phyloP scores from a whole-genome alignment of 495 filamentous ascomycete genomes.

The Corynascus novoguineensis region DNA sequence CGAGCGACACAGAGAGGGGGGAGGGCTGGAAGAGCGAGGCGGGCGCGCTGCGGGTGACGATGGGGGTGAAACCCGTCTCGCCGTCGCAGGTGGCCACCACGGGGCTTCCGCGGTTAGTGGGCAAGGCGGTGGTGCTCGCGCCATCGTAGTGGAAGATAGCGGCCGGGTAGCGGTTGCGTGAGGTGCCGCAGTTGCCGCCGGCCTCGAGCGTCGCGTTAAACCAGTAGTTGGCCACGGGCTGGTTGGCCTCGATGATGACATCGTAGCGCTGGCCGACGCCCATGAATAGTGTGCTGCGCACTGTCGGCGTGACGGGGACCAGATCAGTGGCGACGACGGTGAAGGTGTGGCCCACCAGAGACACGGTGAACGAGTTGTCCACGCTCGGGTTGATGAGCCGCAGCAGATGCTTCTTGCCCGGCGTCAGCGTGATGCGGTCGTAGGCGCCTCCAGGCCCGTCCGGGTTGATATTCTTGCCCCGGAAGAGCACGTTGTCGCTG shows the following conservation, averaged over 20 bases:
- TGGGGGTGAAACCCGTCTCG: conserved; percentile 24
- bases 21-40: conserved; percentile 10
- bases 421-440: conserved; percentile 32
- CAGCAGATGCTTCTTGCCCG: conserved; percentile 47
- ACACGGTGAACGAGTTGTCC: conserved; percentile 46
- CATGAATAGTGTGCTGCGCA: conserved; percentile 42
- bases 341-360: conserved; percentile 50
- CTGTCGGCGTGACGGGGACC: conserved; percentile 46
- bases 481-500: conserved; percentile 29
- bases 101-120: conserved; percentile 23
- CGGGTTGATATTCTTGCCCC: conserved; percentile 39
- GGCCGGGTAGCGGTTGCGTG: conserved; percentile 23
- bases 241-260: conserved; percentile 58
- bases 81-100: conserved; percentile 19
- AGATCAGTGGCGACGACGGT: conserved; percentile 50
- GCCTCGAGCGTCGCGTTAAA: conserved; percentile 31
- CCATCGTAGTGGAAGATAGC: conserved; percentile 40
- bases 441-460: conserved; percentile 29
- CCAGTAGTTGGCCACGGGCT: conserved; percentile 55
- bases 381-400: conserved; percentile 53
- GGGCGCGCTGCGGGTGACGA: conserved; percentile 21
- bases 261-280: conserved; percentile 68
- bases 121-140: conserved; percentile 19
- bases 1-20: conserved; percentile 1
- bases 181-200: conserved; percentile 21